Percentiles rank a stretch among this genome's conserved stretches.
Conservation (phyloP, 495 filamentous ascomycete species). For the Hypoxylon subgilvum region DNA sequence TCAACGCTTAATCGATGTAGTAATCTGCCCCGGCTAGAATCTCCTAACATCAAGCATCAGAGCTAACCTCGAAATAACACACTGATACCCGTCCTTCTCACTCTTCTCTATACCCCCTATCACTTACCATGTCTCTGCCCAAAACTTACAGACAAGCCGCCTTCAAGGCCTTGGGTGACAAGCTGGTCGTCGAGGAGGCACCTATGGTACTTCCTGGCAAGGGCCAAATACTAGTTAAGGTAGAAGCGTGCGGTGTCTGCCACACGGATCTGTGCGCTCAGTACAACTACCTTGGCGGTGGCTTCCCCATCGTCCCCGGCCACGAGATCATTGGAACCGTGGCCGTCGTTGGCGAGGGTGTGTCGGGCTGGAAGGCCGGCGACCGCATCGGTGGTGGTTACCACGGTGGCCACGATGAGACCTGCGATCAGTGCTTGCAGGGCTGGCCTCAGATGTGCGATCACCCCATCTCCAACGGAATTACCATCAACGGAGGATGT, state of each 20-base stretch:
- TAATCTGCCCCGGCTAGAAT: too few relatives aligned
- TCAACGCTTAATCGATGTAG: too few relatives aligned
- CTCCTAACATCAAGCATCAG: too few relatives aligned
- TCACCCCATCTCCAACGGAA: slow-evolving; percentile 55
- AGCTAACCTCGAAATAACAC: too few relatives aligned
- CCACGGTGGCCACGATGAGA: slow-evolving; percentile 53
- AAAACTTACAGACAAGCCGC: slow-evolving; percentile 46
- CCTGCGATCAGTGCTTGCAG: slow-evolving; percentile 52
- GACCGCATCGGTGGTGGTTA: slow-evolving; percentile 55
- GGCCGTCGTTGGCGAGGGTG: slow-evolving; percentile 54
- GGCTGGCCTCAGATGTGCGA: slow-evolving; percentile 62
- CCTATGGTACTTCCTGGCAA: slow-evolving; percentile 36
- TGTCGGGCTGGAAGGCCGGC: slow-evolving; percentile 49
- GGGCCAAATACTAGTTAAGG: slow-evolving; percentile 50
- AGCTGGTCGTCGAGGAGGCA: slow-evolving; percentile 42
- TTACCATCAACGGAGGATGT: slow-evolving; percentile 57
- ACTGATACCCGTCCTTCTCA: too few relatives aligned
- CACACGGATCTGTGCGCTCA: slow-evolving; percentile 46
- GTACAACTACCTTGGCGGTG: slow-evolving; percentile 40
- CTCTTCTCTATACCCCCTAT: not conserved
- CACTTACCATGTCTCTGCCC: slow-evolving; percentile 47
- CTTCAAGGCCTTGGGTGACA: slow-evolving; percentile 40
- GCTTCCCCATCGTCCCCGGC: slow-evolving; percentile 53
- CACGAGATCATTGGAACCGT: slow-evolving; percentile 60
- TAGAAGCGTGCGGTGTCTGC: slow-evolving; percentile 54